A percentile compares a stretch with the other conserved stretches of the same genome.
phyloP scores from a whole-genome alignment of 2,329 filamentous ascomycete genomes.

The Alternaria conjuncta region DNA sequence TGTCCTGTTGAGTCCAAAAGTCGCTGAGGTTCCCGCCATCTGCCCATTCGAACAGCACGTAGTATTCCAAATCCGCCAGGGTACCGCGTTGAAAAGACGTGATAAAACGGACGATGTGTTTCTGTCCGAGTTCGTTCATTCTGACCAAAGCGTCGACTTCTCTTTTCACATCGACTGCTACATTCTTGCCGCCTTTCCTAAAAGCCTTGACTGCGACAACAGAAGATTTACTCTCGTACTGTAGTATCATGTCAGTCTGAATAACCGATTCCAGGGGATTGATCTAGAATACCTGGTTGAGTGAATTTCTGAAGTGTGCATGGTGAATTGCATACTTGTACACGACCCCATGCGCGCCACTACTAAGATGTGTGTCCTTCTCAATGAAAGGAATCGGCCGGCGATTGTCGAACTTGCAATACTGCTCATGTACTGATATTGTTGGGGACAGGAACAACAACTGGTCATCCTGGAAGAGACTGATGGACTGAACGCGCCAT shows the following conservation, averaged over 20 bases:
- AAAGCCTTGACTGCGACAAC: background rate
- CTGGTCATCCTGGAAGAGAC: background rate
- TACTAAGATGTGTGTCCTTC: background rate
- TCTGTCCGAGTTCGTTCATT: constrained; percentile 21
- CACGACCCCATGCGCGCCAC: background rate
- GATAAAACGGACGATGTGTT: constrained; percentile 26
- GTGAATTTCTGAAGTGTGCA: background rate
- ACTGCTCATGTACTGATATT: background rate
- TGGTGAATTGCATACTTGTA: background rate
- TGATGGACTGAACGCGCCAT: background rate
- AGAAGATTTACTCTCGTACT: background rate
- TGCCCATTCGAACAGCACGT: constrained; percentile 31
- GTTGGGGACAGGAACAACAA: background rate
- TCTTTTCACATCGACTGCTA: constrained; percentile 8
- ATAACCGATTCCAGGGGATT: too few species aligned
- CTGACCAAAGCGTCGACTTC: constrained; percentile 16
- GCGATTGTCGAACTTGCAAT: background rate
- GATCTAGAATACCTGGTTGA: background rate
- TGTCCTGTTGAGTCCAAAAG: constrained; percentile 17
- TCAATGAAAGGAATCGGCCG: background rate
- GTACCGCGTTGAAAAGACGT: constrained; percentile 17
- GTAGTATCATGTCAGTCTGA: too few species aligned
- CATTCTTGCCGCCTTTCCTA: constrained; percentile 2
- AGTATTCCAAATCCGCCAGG: constrained; percentile 6
- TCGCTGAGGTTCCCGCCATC: constrained; percentile 25